A percentile compares a stretch with the other conserved stretches of the same genome.
phyloP scores from a whole-genome alignment of 2,329 filamentous ascomycete genomes.

The Magnaporthales sp. region DNA sequence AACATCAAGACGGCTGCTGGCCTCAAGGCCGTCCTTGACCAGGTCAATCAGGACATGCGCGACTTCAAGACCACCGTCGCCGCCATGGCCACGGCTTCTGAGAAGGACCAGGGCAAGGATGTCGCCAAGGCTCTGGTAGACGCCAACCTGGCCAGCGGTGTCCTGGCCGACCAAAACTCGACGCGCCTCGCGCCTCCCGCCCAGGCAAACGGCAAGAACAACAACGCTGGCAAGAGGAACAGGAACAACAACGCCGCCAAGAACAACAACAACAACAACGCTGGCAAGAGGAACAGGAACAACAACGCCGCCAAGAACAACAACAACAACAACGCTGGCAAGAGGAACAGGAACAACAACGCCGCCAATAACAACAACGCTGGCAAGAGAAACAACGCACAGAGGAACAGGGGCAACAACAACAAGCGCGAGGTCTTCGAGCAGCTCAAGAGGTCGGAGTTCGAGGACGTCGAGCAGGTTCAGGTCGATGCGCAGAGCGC shows the following conservation, averaged over 20 bases:
- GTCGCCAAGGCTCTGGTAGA: slow-evolving; percentile 23
- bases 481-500: neutral
- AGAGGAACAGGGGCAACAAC: neutral
- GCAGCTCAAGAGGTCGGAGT: neutral
- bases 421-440: neutral
- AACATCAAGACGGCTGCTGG: slow-evolving; percentile 37
- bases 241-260: neutral
- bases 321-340: neutral
- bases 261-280: slow-evolving; percentile 1
- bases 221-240: neutral
- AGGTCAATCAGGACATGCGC: slow-evolving; percentile 40
- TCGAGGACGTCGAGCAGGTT: neutral
- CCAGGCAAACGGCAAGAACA: neutral
- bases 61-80: slow-evolving; percentile 40
- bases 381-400: neutral
- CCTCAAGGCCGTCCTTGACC: slow-evolving; percentile 32
- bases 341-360: neutral
- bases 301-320: neutral
- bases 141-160: slow-evolving; percentile 7
- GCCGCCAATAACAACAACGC: neutral
- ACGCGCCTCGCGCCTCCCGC: neutral
- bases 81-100: slow-evolving; percentile 31
- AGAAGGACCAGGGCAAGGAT: slow-evolving; percentile 21
- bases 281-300: too few relatives aligned
- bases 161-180: neutral